phyloP scores from a whole-genome alignment of 352 stramenopile species.

The Globisporangium uncinulatum region DNA sequence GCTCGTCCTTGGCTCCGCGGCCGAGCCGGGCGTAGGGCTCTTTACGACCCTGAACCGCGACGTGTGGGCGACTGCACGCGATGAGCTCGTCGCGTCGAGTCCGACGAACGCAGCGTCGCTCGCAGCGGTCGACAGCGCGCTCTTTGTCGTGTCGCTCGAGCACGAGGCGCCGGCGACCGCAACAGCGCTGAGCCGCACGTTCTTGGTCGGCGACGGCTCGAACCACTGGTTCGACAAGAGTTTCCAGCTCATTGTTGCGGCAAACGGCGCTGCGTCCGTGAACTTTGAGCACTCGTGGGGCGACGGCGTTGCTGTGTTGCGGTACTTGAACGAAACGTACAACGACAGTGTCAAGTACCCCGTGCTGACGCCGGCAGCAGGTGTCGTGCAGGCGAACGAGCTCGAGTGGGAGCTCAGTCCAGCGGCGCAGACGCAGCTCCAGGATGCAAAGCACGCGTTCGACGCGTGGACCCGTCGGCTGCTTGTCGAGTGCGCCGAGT shows the following conservation, averaged over 20 bases:
- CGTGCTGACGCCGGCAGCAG: slow-evolving; percentile 34
- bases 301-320: slow-evolving; percentile 83
- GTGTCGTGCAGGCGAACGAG: slow-evolving; percentile 21
- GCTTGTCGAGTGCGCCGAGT: slow-evolving; percentile 69
- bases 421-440: slow-evolving; percentile 53
- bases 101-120: slow-evolving; percentile 64
- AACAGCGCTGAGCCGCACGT: slow-evolving; percentile 64
- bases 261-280: slow-evolving; percentile 75
- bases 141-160: slow-evolving; percentile 84
- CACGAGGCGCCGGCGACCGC: slow-evolving; percentile 48
- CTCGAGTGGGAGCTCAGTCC: slow-evolving; percentile 58
- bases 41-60: slow-evolving; percentile 84
- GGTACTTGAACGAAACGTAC: slow-evolving; percentile 89
- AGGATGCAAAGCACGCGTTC: slow-evolving; percentile 66
- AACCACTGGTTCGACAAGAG: slow-evolving; percentile 94
- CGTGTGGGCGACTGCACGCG: slow-evolving; percentile 65
- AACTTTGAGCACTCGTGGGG: slow-evolving; percentile 92
- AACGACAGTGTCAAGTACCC: slow-evolving; percentile 70
- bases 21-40: slow-evolving; percentile 55
- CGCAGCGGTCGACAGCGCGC: slow-evolving; percentile 76
- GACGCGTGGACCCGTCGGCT: slow-evolving; percentile 57
- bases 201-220: slow-evolving; percentile 73
- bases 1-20: slow-evolving; percentile 25
- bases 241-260: slow-evolving; percentile 84
- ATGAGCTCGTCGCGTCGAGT: slow-evolving; percentile 43